These are phyloP conservation scores for Globisporangium splendens DNA, from an alignment of 352 stramenopile genomes.

Conservation along the genomic window DNA sequence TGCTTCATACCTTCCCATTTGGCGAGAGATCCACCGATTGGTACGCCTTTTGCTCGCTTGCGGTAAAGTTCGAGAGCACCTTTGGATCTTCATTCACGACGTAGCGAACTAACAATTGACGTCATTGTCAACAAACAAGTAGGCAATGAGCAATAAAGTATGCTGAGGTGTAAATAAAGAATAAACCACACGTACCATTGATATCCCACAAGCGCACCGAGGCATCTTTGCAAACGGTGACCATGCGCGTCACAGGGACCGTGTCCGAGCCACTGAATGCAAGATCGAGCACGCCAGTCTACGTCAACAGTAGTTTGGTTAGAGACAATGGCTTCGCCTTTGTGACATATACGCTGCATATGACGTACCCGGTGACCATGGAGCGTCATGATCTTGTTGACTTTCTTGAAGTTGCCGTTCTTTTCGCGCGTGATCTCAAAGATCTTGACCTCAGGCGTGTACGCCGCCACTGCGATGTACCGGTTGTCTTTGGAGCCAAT, in stretches of 20 bases:
- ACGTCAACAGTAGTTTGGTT: conserved; percentile 1
- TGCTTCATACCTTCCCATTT: conserved; percentile 49
- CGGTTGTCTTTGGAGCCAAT: conserved; percentile 80
- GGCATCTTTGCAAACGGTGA: conserved; percentile 77
- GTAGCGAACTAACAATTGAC: conserved; percentile 57
- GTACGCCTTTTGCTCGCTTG: conserved; percentile 49
- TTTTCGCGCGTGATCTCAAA: conserved; percentile 79
- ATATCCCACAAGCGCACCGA: conserved; percentile 80
- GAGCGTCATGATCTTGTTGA: conserved; percentile 82
- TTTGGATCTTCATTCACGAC: conserved; percentile 75
- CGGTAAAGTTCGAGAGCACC: conserved; percentile 56
- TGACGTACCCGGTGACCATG: conserved; percentile 64
- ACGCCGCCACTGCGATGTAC: conserved; percentile 74
- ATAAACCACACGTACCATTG: conserved; percentile 52
- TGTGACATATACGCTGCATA: too few species aligned
- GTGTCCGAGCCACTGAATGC: conserved; percentile 72
- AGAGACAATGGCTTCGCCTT: too few species aligned
- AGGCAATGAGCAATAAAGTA: neutral
- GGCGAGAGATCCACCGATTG: conserved; percentile 61
- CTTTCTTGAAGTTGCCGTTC: conserved; percentile 72
- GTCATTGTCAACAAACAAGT: neutral
- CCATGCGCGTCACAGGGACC: conserved; percentile 64
- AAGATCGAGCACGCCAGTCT: conserved; percentile 75
- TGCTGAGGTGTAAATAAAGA: too few species aligned
- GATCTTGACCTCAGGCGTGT: conserved; percentile 83